Evolutionary conservation across 2,329 filamentous ascomycete genomes (phyloP).

Genomic region (Talaromyces sp.): DNA sequence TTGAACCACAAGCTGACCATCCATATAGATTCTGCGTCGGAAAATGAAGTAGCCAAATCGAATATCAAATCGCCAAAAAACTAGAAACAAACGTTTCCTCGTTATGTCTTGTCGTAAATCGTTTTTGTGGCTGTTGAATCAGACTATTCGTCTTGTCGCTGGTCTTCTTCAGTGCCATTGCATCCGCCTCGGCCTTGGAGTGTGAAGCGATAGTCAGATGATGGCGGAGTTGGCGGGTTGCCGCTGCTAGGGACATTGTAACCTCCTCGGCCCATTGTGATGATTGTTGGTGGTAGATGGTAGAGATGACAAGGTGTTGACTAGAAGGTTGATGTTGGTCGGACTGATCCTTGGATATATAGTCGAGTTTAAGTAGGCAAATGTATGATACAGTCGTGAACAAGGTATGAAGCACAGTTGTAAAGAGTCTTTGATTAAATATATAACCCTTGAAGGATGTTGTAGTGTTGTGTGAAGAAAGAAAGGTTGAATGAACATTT

Average conservation of each 20-base stretch:
- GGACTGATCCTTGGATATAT: background rate
- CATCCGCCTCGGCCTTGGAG: slow-evolving; percentile 25
- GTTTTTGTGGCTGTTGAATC: background rate
- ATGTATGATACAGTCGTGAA: background rate
- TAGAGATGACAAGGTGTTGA: background rate
- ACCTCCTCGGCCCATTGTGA: slow-evolving; percentile 38
- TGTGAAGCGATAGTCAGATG: slow-evolving; percentile 8
- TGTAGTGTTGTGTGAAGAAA: background rate
- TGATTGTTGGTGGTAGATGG: background rate
- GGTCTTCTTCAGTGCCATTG: slow-evolving; percentile 24
- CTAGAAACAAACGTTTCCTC: slow-evolving; percentile 11
- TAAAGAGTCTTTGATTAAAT: background rate
- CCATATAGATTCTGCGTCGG: slow-evolving; percentile 54
- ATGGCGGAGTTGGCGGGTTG: slow-evolving; percentile 16
- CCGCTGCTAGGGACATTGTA: slow-evolving; percentile 29
- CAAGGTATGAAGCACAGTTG: background rate
- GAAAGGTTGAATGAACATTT: background rate
- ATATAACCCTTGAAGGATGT: background rate
- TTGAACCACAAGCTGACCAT: slow-evolving; percentile 16
- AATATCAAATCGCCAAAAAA: background rate
- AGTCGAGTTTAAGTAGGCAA: background rate
- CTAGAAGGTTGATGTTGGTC: background rate
- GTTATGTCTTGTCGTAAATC: slow-evolving; percentile 1
- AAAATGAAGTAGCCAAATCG: slow-evolving; percentile 37
- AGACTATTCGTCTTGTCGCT: slow-evolving; percentile 14